Evolutionary conservation across 2,329 filamentous ascomycete species (phyloP).

Genomic region (Microsporum ferrugineum): DNA sequence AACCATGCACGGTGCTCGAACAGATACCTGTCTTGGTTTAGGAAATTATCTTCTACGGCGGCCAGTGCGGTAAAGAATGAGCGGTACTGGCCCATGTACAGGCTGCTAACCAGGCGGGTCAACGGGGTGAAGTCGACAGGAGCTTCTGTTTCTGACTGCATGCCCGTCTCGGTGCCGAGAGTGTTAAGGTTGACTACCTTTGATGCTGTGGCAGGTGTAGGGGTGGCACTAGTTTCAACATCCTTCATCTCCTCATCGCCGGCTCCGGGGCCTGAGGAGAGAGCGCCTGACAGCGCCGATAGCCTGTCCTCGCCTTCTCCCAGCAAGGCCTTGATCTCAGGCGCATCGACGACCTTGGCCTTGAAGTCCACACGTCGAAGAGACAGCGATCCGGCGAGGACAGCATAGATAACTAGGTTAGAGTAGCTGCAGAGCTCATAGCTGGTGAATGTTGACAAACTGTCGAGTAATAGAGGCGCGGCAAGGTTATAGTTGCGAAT

Average conservation of each 20-base stretch:
- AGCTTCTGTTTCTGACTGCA: slow-evolving; percentile 63
- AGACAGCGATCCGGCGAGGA: slow-evolving; percentile 85
- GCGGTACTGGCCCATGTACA: slow-evolving; percentile 91
- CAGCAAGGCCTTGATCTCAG: slow-evolving; percentile 94
- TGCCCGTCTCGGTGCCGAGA: slow-evolving; percentile 54
- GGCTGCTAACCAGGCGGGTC: slow-evolving; percentile 73
- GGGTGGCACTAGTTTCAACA: slow-evolving; percentile 22
- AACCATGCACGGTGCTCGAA: slow-evolving; percentile 96
- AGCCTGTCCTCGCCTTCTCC: slow-evolving; percentile 82
- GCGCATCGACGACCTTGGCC: slow-evolving; percentile 94
- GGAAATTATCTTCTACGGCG: slow-evolving; percentile 82
- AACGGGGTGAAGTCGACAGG: slow-evolving; percentile 83
- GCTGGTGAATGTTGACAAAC: slow-evolving; percentile 93
- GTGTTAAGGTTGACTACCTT: slow-evolving; percentile 81
- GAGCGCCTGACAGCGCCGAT: slow-evolving; percentile 64
- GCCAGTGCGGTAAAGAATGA: slow-evolving; percentile 85
- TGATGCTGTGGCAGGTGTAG: slow-evolving; percentile 45
- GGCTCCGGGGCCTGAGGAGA: slow-evolving; percentile 69
- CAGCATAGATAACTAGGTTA: slow-evolving; percentile 84
- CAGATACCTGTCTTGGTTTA: slow-evolving; percentile 87
- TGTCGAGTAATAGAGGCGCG: slow-evolving; percentile 88
- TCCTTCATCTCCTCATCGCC: slow-evolving; percentile 65
- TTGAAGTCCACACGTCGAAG: slow-evolving; percentile 98
- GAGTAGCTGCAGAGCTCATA: slow-evolving; percentile 98
- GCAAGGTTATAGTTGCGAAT: slow-evolving; percentile 81